A percentile compares a stretch with the other conserved stretches of the same genome.
Evolutionary conservation across 2,329 filamentous ascomycete species (phyloP).

Genomic region (Dothiorella sarmentorum): DNA sequence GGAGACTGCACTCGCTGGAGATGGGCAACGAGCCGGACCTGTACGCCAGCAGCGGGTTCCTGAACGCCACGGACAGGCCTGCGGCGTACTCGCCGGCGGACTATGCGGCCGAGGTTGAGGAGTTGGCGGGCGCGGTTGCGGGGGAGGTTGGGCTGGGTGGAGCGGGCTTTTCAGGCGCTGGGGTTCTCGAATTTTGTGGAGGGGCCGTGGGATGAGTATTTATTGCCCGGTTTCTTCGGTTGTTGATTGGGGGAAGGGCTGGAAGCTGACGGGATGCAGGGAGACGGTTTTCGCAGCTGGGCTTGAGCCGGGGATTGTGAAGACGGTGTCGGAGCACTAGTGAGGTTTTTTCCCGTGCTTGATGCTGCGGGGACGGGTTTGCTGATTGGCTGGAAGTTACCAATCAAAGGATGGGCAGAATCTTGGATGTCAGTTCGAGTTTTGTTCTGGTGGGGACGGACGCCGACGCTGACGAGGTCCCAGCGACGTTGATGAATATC

Average conservation of each 20-base stretch:
- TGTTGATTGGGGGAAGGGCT: background rate
- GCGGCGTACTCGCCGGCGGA: background rate
- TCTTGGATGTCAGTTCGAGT: background rate
- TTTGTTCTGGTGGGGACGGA: too few relatives aligned
- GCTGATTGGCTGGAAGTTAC: background rate
- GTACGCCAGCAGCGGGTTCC: background rate
- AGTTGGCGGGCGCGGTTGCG: background rate
- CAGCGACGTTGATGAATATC: constrained; percentile 15
- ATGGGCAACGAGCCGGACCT: constrained; percentile 10
- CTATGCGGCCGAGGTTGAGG: background rate
- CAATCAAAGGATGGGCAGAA: background rate
- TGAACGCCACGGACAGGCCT: background rate
- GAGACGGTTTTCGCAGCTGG: background rate
- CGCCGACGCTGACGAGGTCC: background rate
- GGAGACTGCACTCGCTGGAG: background rate
- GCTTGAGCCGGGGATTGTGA: background rate
- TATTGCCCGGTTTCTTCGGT: too few relatives aligned
- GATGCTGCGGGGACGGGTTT: background rate
- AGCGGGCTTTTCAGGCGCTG: background rate
- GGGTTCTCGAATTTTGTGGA: constrained; percentile 2
- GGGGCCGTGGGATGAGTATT: background rate
- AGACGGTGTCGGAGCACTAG: constrained; percentile 10
- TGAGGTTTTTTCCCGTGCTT: background rate
- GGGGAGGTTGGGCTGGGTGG: background rate
- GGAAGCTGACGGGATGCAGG: too few relatives aligned